Conservation (phyloP, 257 asterid species). For the Leptodermis oblonga region DNA sequence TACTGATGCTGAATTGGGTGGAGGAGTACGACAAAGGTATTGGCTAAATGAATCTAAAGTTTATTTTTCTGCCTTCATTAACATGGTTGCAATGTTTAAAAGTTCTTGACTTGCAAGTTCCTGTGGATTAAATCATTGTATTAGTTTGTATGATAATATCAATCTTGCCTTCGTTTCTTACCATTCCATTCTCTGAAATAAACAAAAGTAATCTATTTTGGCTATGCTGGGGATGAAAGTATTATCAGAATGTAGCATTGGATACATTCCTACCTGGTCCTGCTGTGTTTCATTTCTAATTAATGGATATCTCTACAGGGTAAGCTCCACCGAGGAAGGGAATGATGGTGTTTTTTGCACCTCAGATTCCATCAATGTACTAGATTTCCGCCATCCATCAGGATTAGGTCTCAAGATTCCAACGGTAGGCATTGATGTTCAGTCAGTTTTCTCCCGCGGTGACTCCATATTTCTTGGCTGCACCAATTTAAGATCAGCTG, state of each 20-base stretch:
- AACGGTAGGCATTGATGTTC: conserved; percentile 50
- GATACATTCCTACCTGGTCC: not conserved
- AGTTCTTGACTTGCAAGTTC: not conserved
- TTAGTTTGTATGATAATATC: not conserved
- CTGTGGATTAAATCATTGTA: not conserved
- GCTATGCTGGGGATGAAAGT: not conserved
- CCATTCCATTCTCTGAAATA: not conserved
- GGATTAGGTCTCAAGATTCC: conserved; percentile 81
- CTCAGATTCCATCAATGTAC: conserved; percentile 58
- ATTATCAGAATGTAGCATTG: not conserved
- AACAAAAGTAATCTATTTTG: not conserved
- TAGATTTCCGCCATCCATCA: conserved; percentile 80
- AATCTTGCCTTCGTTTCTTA: not conserved
- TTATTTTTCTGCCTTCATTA: not conserved
- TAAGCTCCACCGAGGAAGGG: conserved; percentile 68
- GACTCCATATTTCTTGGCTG: conserved; percentile 76
- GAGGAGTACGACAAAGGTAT: conserved; percentile 90
- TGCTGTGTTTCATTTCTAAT: not conserved
- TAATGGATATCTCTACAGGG: conserved; percentile 33
- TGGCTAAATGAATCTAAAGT: not conserved
- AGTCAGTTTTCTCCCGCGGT: conserved; percentile 68
- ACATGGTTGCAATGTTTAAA: not conserved
- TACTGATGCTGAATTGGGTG: conserved; percentile 83
- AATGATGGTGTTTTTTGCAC: conserved; percentile 86
- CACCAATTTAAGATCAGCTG: conserved; percentile 50